Percentiles rank a stretch among this genome's conserved stretches.
Conservation (phyloP, 2,329 filamentous ascomycete species). For the Pseudogymnoascus sp. region DNA sequence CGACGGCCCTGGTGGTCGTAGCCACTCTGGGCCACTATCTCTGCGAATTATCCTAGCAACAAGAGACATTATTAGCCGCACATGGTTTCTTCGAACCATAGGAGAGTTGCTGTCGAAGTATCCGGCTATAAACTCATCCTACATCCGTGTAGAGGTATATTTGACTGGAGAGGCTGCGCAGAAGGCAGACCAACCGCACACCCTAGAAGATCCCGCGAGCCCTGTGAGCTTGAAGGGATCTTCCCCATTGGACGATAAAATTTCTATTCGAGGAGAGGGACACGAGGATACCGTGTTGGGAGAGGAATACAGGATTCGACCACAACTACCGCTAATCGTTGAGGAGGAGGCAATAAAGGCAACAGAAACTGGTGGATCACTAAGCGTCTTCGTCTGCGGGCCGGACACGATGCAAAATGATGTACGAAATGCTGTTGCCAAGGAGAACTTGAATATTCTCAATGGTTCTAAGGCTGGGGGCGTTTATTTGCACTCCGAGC, state of each 20-base stretch:
- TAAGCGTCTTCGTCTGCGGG: constrained; percentile 37
- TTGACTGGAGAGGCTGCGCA: constrained; percentile 23
- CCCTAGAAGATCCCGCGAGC: constrained; percentile 11
- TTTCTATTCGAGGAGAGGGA: background rate
- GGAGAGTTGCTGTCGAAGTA: constrained; percentile 24
- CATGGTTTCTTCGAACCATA: constrained; percentile 32
- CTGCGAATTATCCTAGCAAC: constrained; percentile 31
- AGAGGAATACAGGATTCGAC: constrained; percentile 24
- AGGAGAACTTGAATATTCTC: constrained; percentile 34
- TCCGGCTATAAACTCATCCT: constrained; percentile 13
- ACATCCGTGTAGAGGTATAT: constrained; percentile 23
- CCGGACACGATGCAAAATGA: constrained; percentile 41
- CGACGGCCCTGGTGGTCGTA: background rate
- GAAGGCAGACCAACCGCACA: background rate
- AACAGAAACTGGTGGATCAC: constrained; percentile 15
- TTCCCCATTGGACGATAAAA: background rate
- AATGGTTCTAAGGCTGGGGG: constrained; percentile 26
- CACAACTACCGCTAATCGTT: constrained; percentile 27
- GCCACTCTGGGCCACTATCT: constrained; percentile 16
- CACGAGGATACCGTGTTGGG: constrained; percentile 17
- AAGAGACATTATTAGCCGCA: constrained; percentile 28
- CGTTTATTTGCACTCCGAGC: constrained; percentile 41
- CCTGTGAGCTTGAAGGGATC: background rate
- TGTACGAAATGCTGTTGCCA: constrained; percentile 39
- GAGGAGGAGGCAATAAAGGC: constrained; percentile 5